These are phyloP conservation scores for Acarospora socialis DNA, from an alignment of 2,329 filamentous ascomycete species.

Conservation along the genomic window DNA sequence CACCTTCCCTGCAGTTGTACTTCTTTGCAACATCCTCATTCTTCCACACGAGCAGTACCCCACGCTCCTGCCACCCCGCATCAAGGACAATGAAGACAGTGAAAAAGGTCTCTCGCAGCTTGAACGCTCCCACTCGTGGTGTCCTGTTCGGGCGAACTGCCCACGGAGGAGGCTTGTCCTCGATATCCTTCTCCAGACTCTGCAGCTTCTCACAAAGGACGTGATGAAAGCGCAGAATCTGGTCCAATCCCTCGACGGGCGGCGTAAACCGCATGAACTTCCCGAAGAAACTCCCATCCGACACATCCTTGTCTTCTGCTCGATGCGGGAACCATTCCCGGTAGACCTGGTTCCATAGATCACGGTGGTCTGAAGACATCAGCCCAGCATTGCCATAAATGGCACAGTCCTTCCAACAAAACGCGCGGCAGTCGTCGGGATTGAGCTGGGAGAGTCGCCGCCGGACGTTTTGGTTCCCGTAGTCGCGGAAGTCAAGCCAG, in stretches of 20 bases:
- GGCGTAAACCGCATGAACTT: conserved; percentile 3
- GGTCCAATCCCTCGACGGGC: neutral
- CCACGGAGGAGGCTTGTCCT: neutral
- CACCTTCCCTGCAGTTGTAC: too few relatives aligned
- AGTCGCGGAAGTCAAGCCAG: too few relatives aligned
- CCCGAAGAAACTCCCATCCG: conserved; percentile 4
- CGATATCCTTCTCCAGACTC: neutral
- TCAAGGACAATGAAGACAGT: conserved; percentile 1
- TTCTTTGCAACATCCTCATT: too few relatives aligned
- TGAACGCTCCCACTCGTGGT: conserved; percentile 2
- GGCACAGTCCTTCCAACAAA: conserved; percentile 5
- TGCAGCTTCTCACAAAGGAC: conserved; percentile 2
- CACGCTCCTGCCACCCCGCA: too few relatives aligned
- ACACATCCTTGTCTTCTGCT: conserved; percentile 4
- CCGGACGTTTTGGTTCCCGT: neutral
- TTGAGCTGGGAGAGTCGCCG: neutral
- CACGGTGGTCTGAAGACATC: neutral
- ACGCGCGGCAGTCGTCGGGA: conserved; percentile 1
- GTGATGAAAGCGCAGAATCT: conserved; percentile 2
- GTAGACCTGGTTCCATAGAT: conserved; percentile 1
- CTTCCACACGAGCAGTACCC: too few relatives aligned
- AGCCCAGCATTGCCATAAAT: conserved; percentile 3
- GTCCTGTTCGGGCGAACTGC: conserved; percentile 2
- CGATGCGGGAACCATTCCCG: conserved; percentile 4
- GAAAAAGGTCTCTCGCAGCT: conserved; percentile 1